A percentile compares a stretch with the other conserved stretches of the same genome.
Evolutionary conservation across 306 rosid species (phyloP).

Genomic region (Echinosophora koreensis): DNA sequence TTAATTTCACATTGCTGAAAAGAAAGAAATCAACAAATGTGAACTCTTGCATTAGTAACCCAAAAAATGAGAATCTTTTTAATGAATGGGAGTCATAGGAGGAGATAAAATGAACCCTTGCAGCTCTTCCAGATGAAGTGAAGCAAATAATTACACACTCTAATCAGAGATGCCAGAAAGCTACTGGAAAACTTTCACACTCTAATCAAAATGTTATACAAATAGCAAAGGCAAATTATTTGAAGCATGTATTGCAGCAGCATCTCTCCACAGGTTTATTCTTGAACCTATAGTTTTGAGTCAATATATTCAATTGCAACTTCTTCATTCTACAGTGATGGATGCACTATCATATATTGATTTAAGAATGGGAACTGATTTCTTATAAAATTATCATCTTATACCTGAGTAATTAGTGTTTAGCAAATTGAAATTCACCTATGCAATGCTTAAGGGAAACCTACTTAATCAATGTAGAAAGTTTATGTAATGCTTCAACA

Average conservation of each 20-base stretch:
- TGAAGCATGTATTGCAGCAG: constrained; percentile 67
- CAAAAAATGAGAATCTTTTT: no score
- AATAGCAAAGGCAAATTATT: constrained; percentile 90
- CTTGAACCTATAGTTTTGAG: constrained; percentile 32
- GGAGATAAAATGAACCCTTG: no score
- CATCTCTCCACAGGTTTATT: constrained; percentile 74
- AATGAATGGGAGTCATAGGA: no score
- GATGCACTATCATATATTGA: constrained; percentile 16
- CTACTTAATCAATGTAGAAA: neutral
- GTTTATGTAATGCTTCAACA: neutral
- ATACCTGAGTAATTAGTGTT: neutral
- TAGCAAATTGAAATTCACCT: neutral
- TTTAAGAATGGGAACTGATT: neutral
- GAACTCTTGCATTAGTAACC: no score
- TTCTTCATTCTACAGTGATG: neutral
- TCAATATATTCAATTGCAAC: constrained; percentile 27
- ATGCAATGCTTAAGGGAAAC: neutral
- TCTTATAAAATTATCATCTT: constrained; percentile 12
- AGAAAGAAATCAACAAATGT: no score
- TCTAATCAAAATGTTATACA: constrained; percentile 76
- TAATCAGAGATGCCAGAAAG: constrained; percentile 61
- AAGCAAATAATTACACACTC: no score
- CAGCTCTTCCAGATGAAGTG: no score
- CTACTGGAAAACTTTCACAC: constrained; percentile 72
- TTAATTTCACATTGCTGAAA: no score